phyloP scores from a whole-genome alignment of 768 basidiomycete species.

The Agrocybe chaxingu region DNA sequence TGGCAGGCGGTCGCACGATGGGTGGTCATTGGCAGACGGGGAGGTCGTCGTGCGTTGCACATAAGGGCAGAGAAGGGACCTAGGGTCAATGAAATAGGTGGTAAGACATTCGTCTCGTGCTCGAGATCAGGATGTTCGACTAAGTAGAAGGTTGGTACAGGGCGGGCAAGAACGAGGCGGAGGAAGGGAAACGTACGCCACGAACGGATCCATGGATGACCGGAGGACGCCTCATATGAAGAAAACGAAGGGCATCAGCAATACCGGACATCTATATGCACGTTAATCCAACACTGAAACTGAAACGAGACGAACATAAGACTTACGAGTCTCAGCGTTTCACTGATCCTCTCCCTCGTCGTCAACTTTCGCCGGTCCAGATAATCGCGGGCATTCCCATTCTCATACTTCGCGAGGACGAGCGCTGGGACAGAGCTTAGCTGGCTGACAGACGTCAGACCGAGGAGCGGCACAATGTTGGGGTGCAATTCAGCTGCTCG shows the following conservation, averaged over 20 bases:
- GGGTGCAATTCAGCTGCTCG: background rate
- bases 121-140: slow-evolving; percentile 24
- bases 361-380: background rate
- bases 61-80: too few relatives aligned
- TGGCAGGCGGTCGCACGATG: too few relatives aligned
- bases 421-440: background rate
- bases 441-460: background rate
- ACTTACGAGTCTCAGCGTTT: background rate
- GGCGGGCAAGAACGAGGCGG: background rate
- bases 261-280: slow-evolving; percentile 15
- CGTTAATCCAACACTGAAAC: background rate
- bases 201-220: slow-evolving; percentile 24
- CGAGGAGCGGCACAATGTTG: background rate
- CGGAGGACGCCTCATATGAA: slow-evolving; percentile 22
- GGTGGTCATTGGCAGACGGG: too few relatives aligned
- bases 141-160: background rate
- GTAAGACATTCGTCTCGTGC: background rate
- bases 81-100: too few relatives aligned
- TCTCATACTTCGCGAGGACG: background rate
- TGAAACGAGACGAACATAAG: background rate
- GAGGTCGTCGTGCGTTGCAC: too few relatives aligned
- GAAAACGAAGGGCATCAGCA: slow-evolving; percentile 19
- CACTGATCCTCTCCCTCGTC: background rate
- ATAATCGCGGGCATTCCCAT: slow-evolving; percentile 3
- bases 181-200: slow-evolving; percentile 18